phyloP scores from a whole-genome alignment of 306 rosid genomes.

The Malus orientalis region DNA sequence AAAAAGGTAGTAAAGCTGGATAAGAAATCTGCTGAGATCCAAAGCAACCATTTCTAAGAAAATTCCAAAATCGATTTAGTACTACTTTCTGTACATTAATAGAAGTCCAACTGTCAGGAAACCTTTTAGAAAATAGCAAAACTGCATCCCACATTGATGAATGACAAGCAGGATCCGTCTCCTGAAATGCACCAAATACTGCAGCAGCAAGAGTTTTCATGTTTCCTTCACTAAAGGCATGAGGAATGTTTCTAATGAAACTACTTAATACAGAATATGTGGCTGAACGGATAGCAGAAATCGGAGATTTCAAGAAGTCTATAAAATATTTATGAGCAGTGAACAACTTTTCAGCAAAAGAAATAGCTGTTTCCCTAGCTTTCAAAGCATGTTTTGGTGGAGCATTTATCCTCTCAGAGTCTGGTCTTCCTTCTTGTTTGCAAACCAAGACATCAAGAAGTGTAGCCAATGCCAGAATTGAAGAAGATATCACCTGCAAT shows the following conservation, averaged over 20 bases:
- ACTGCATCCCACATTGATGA: conserved; percentile 86
- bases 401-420: conserved; percentile 40
- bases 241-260: conserved; percentile 66
- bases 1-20: conserved; percentile 70
- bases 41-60: conserved; percentile 85
- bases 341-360: conserved; percentile 73
- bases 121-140: conserved; percentile 67
- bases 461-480: conserved; percentile 81
- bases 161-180: conserved; percentile 83
- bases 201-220: conserved; percentile 55
- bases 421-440: conserved; percentile 41
- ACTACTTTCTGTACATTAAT: conserved; percentile 70
- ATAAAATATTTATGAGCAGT: conserved; percentile 58
- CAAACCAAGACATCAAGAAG: conserved; percentile 76
- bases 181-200: conserved; percentile 82
- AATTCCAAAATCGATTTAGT: conserved; percentile 68
- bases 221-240: conserved; percentile 61
- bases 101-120: conserved; percentile 73
- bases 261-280: conserved; percentile 69
- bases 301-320: conserved; percentile 64
- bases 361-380: conserved; percentile 63
- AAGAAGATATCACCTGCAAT: conserved; percentile 77
- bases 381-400: conserved; percentile 72
- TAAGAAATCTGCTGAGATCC: conserved; percentile 83
- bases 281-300: conserved; percentile 74